Evolutionary conservation across 495 filamentous ascomycete species (phyloP).

Genomic region (Immersiella caudata): DNA sequence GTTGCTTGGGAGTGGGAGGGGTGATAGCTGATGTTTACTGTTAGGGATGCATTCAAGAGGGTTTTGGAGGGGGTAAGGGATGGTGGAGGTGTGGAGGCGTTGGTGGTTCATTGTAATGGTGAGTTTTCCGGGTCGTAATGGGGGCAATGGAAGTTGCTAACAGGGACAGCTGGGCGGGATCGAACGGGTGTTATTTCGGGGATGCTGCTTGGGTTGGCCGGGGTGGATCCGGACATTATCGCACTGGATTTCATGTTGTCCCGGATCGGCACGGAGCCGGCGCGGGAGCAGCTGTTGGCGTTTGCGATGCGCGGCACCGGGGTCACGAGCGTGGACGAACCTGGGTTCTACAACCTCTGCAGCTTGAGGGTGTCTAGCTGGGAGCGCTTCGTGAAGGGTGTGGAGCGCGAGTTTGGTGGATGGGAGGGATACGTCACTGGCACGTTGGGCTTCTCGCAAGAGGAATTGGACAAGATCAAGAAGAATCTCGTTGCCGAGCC

Average conservation of each 20-base stretch:
- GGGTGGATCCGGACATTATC: conserved; percentile 48
- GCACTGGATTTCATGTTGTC: conserved; percentile 56
- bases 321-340: conserved; percentile 33
- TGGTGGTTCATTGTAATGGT: conserved; percentile 59
- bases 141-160: background rate
- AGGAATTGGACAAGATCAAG: conserved; percentile 47
- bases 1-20: no score
- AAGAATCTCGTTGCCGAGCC: conserved; percentile 35
- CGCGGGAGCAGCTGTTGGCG: conserved; percentile 44
- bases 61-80: conserved; percentile 45
- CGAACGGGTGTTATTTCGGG: conserved; percentile 65
- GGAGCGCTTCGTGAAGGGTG: conserved; percentile 43
- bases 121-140: conserved; percentile 28
- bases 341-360: conserved; percentile 48
- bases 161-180: conserved; percentile 58
- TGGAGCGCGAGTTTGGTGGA: conserved; percentile 44
- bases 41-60: conserved; percentile 16
- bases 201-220: conserved; percentile 58
- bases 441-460: conserved; percentile 43
- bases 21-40: no score
- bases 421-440: conserved; percentile 48
- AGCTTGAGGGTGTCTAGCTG: conserved; percentile 41
- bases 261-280: conserved; percentile 50
- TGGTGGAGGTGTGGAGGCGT: conserved; percentile 30
- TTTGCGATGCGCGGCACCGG: conserved; percentile 41